Evolutionary conservation across 2,329 filamentous ascomycete species (phyloP).

Genomic region (Monosporascus sp.): DNA sequence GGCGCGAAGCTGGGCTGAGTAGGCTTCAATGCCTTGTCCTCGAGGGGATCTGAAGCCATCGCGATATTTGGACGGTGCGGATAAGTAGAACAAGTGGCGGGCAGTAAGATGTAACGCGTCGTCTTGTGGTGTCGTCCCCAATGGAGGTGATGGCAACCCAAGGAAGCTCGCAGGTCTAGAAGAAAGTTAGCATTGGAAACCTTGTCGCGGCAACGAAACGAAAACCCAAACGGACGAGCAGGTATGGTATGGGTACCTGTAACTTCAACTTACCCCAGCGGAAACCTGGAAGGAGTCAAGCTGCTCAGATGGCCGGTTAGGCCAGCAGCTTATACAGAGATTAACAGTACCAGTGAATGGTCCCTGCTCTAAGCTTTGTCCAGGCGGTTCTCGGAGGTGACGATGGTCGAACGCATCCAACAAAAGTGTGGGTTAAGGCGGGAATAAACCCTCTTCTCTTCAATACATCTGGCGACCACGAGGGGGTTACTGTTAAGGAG

Average conservation of each 20-base stretch:
- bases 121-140: neutral
- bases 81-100: no score
- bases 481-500: no score
- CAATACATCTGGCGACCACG: no score
- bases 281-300: neutral
- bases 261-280: neutral
- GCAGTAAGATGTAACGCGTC: neutral
- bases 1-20: constrained; percentile 11
- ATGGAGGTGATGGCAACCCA: neutral
- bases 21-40: constrained; percentile 3
- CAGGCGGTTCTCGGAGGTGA: neutral
- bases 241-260: no score
- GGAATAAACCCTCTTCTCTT: neutral
- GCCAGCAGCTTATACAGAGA: neutral
- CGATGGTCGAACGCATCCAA: neutral
- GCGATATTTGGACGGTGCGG: no score
- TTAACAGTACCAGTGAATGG: neutral
- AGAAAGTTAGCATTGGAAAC: neutral
- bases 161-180: neutral
- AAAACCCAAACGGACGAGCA: no score
- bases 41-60: constrained; percentile 3
- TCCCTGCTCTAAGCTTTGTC: neutral
- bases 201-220: neutral
- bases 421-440: neutral
- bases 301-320: neutral